Conservation (phyloP, 1,284 basidiomycete genomes). For the Ganoderma leucocontextum region DNA sequence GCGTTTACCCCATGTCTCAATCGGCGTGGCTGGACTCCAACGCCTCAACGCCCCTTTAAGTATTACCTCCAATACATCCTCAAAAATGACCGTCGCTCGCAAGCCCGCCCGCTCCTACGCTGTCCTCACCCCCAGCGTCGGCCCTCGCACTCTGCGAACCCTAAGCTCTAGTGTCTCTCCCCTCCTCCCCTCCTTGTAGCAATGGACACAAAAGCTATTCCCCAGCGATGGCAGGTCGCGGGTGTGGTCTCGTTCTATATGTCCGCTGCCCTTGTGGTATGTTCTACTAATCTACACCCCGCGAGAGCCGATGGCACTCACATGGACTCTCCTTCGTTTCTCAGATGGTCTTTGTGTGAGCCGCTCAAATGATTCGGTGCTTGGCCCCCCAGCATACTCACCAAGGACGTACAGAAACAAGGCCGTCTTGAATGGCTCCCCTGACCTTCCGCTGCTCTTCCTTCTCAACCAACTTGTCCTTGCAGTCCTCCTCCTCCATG, state of each 20-base stretch:
- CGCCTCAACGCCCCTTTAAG: slow-evolving; percentile 19
- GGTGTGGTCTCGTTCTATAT: slow-evolving; percentile 83
- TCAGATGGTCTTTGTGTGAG: slow-evolving; percentile 76
- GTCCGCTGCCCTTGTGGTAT: slow-evolving; percentile 73
- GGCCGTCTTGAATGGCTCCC: slow-evolving; percentile 73
- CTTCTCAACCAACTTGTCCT: slow-evolving; percentile 73
- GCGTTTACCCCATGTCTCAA: neutral
- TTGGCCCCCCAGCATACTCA: neutral
- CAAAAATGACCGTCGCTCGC: slow-evolving; percentile 13
- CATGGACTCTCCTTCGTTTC: slow-evolving; percentile 7
- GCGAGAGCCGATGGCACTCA: neutral
- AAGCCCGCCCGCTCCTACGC: neutral
- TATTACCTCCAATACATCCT: slow-evolving; percentile 14
- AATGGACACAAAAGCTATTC: slow-evolving; percentile 43
- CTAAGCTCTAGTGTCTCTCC: neutral
- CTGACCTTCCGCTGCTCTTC: slow-evolving; percentile 74
- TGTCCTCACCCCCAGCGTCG: neutral
- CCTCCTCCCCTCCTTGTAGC: slow-evolving; percentile 14
- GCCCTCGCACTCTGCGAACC: slow-evolving; percentile 2
- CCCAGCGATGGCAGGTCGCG: slow-evolving; percentile 59
- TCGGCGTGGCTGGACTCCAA: slow-evolving; percentile 1
- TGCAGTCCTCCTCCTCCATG: slow-evolving; percentile 71
- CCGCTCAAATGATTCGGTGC: slow-evolving; percentile 3
- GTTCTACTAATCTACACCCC: slow-evolving; percentile 37
- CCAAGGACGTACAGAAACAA: slow-evolving; percentile 63